Evolutionary conservation across 192 early-diverging fungal genomes (phyloP).

Genomic region (Dispira parvispora): DNA sequence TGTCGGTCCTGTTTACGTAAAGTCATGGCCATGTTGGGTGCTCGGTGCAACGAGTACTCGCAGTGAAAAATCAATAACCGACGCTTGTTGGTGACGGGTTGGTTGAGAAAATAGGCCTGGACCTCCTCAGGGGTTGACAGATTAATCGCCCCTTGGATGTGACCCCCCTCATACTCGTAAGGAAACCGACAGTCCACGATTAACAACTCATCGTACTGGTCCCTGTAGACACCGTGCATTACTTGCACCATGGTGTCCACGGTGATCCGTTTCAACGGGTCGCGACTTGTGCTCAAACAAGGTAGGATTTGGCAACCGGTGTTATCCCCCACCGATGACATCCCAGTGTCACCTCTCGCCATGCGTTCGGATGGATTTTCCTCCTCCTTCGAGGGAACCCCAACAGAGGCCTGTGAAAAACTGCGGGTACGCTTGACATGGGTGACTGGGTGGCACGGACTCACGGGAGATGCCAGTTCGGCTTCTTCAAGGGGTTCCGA

Average conservation of each 20-base stretch:
- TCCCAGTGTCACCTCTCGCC: not conserved
- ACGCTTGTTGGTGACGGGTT: slow-evolving; percentile 21
- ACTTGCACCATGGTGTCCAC: slow-evolving; percentile 40
- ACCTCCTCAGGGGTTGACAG: slow-evolving; percentile 42
- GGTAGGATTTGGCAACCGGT: slow-evolving; percentile 30
- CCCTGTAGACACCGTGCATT: slow-evolving; percentile 42
- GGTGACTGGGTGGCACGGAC: not conserved
- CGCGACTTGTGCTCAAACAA: slow-evolving; percentile 27
- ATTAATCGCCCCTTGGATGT: slow-evolving; percentile 57
- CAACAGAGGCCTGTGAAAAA: not conserved
- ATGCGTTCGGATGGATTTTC: not conserved
- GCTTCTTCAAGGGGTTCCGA: slow-evolving; percentile 10
- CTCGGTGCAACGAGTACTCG: slow-evolving; percentile 69
- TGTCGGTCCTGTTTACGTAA: slow-evolving; percentile 59
- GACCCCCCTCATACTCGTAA: slow-evolving; percentile 76
- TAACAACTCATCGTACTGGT: slow-evolving; percentile 38
- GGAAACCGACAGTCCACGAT: slow-evolving; percentile 77
- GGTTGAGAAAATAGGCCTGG: slow-evolving; percentile 38
- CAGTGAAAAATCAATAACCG: slow-evolving; percentile 67
- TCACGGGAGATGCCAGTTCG: not conserved
- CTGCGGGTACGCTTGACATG: slow-evolving; percentile 10
- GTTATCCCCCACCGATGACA: not conserved
- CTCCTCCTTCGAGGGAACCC: not conserved
- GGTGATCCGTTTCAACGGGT: slow-evolving; percentile 45
- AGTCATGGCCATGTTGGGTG: slow-evolving; percentile 64